Conservation (phyloP, 805 yeast genomes). For the Vanderwaltozyma polyspora region DNA sequence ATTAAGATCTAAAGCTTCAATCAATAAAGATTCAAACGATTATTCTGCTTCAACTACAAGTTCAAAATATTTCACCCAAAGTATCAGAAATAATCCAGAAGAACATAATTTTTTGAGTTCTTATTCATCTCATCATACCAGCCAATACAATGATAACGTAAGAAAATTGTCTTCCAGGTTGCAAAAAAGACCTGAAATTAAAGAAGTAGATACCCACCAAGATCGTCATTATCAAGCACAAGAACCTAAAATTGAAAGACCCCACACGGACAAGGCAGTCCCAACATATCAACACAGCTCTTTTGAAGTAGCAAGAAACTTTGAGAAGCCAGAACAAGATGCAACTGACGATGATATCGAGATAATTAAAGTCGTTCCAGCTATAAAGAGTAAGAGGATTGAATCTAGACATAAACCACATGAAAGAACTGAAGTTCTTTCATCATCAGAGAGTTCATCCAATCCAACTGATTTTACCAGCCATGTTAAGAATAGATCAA, state of each 20-base stretch:
- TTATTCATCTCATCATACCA: not conserved
- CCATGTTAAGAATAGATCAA: slow-evolving; percentile 17
- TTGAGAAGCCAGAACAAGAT: not conserved
- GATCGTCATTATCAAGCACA: not conserved
- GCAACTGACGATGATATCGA: not conserved
- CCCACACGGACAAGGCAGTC: not conserved
- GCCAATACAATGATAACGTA: slow-evolving; percentile 18
- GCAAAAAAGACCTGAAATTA: slow-evolving; percentile 3
- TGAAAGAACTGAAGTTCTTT: slow-evolving; percentile 4
- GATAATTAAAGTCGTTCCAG: not conserved
- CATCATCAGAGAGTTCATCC: slow-evolving; percentile 20
- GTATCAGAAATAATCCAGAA: not conserved
- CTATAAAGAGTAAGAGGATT: not conserved
- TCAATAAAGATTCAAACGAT: too few species aligned
- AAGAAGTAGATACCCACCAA: not conserved
- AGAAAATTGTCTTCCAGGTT: slow-evolving; percentile 22
- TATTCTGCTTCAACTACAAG: not conserved
- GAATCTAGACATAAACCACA: not conserved
- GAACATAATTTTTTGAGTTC: not conserved
- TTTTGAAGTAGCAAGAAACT: too few species aligned
- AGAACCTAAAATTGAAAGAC: not conserved
- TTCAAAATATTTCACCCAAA: not conserved
- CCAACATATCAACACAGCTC: not conserved
- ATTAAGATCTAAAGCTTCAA: slow-evolving; percentile 11
- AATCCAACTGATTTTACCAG: slow-evolving; percentile 26